These are phyloP conservation scores for Trifolium repens DNA, from an alignment of 306 rosid species.

Conservation along the genomic window DNA sequence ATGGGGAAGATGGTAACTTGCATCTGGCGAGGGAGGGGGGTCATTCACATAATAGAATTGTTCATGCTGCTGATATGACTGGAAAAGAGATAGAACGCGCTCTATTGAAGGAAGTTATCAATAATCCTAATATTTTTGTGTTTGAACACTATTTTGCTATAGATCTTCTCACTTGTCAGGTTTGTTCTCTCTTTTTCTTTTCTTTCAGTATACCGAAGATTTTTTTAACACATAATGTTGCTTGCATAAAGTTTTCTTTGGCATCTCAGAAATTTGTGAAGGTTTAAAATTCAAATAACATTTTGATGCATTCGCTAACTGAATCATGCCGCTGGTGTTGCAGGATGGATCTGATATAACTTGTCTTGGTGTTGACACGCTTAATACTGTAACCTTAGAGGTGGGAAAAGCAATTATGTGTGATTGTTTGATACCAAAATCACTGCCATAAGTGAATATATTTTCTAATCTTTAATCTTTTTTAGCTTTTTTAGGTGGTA, in stretches of 20 bases:
- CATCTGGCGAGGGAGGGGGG: slow-evolving; percentile 94
- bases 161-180: slow-evolving; percentile 92
- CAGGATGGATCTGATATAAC: slow-evolving; percentile 76
- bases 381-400: slow-evolving; percentile 77
- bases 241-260: not conserved
- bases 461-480: slow-evolving; percentile 36
- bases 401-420: slow-evolving; percentile 51
- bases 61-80: slow-evolving; percentile 97
- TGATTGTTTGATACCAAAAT: slow-evolving; percentile 27
- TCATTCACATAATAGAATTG: slow-evolving; percentile 87
- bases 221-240: not conserved
- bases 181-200: not conserved
- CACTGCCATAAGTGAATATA: slow-evolving; percentile 3
- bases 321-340: slow-evolving; percentile 42
- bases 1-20: slow-evolving; percentile 91
- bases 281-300: not conserved
- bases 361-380: slow-evolving; percentile 87
- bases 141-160: slow-evolving; percentile 92
- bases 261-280: not conserved
- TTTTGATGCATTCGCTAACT: slow-evolving; percentile 38
- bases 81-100: slow-evolving; percentile 95
- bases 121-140: slow-evolving; percentile 79
- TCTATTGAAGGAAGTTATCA: slow-evolving; percentile 63
- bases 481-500: slow-evolving; percentile 71
- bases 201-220: not conserved